phyloP scores from a whole-genome alignment of 2,329 filamentous ascomycete genomes.

The Cercospora sesami region DNA sequence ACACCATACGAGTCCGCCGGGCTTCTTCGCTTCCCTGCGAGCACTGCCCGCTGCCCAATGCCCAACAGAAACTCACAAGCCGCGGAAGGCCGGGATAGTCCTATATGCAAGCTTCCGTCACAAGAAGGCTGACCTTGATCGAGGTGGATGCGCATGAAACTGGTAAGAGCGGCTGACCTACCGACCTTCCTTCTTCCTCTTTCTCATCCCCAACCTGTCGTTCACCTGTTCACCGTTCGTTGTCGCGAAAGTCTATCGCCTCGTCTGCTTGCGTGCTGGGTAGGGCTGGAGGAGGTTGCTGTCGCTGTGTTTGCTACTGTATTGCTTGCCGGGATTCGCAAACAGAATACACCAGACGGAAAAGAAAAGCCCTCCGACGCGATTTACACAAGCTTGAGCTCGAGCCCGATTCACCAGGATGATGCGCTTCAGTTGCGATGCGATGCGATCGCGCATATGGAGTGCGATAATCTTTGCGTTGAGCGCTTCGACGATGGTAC shows the following conservation, averaged over 20 bases:
- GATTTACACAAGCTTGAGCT: not conserved
- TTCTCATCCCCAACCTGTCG: not conserved
- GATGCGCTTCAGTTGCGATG: constrained; percentile 14
- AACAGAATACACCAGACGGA: not conserved
- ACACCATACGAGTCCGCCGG: not conserved
- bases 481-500: constrained; percentile 12
- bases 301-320: constrained; percentile 1
- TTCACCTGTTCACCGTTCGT: not conserved
- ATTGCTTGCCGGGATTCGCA: not conserved
- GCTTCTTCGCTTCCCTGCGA: not conserved
- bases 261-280: constrained; percentile 7
- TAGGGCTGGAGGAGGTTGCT: constrained; percentile 5
- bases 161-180: constrained; percentile 13
- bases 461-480: constrained; percentile 18
- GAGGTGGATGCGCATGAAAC: constrained; percentile 14
- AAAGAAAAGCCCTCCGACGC: not conserved
- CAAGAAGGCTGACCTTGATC: constrained; percentile 22
- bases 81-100: constrained; percentile 16
- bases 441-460: constrained; percentile 15
- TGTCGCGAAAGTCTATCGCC: constrained; percentile 1
- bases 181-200: constrained; percentile 2
- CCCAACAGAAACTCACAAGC: constrained; percentile 1
- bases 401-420: constrained; percentile 12
- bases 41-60: not conserved
- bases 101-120: constrained; percentile 17